Base-by-base conservation (phyloP, 1,139 yeast species). In the Kodamaea suecica region DNA sequence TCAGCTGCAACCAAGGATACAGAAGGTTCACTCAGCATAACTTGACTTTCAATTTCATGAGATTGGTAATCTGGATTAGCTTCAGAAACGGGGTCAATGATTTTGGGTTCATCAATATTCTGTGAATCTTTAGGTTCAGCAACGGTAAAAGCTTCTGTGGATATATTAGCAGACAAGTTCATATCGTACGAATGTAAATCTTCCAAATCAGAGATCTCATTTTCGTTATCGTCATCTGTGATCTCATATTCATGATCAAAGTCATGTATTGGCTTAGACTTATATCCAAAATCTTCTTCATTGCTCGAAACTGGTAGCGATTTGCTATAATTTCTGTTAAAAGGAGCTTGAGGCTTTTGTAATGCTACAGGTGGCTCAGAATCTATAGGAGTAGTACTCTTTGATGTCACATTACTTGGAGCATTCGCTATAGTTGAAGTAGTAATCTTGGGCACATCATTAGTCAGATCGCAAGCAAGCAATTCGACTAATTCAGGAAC, bases 291-390 rank as follows among this genome's bases (percentile, higher is more conserved):
- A 51, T 77, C 82, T 17, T 78, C 76, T 19, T 77, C 72, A 21
- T 67, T 64, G 32, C 64, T 65, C 3, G 74, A 69, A 3, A 75
- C 63, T 2, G 84, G 76, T 32, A 80, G 55, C 0, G 86, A 79
- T 48, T 77, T 75, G 39, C 82, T 75, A 52, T 79, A 81, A 27
- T 76, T 78, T 43, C 82, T 47, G 36, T 49, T 49, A 43, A 46
- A 53, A n/a, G 45, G 42, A 7, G 50, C 47, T 29, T 35, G 48
- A 1, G 51, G 50, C 27, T 48, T 48, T 17, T 30, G 34, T 16
- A 50, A 35, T 30, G 15, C 28, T n/a, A n/a, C n/a, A n/a, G n/a
- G 26, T 14, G 34, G 23, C 23, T 42, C 47, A 12, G 37, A 27
- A 26, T 47, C 49, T 11, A 43, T 34, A 2, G 55, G 52, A 1